Base-by-base conservation (phyloP, 139 green algal species). In the Chlorella sp. region DNA sequence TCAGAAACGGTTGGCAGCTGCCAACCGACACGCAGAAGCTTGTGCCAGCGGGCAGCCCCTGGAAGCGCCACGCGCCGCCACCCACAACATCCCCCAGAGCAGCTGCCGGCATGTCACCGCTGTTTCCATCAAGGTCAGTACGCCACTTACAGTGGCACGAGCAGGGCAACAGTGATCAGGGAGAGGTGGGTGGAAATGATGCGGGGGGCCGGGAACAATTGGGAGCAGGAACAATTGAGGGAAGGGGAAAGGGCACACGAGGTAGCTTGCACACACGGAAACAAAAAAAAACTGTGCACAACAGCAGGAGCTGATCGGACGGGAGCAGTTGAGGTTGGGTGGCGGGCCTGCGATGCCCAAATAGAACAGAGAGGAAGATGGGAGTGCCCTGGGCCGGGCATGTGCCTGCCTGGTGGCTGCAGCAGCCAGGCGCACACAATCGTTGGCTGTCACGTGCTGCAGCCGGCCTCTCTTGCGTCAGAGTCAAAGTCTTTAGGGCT, bases 401-500 rank as follows among this genome's bases (percentile, higher is more conserved):
- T 30, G 36, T 16, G 21, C 36, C 36, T 3, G 34, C 36, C n/a
- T 9, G 4, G 68, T 76, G 32, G 68, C 68, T 36, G 68, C 11
- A 34, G 28, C 68, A 76, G 68, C 22, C 68, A 36, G 68, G 68
- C 11, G 21, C 68, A 76, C 24, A 22, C n/a, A 30, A 22, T 7
- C 34, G 39, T 73, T 57, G 48, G 48, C 48, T 57, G 48, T 57
- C 48, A 57, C 48, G 48, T 9, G 48, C 48, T 5, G 48, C 48
- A 57, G 48, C 48, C 48, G 9, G 48, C 48, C 48, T 57, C 48
- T 57, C 48, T 57, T 57, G 48, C 9, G 48, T 57, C 48, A 9
- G 48, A 16, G 48, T 57, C 48, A 57, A 9, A 9, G 48, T 57
- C 64, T 71, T 93, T 71, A 93, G 76, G 89, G 92, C 89, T 94